Percentiles rank a stretch among this genome's conserved stretches.
phyloP scores from a whole-genome alignment of 176 grass and related monocot genomes.

The Musa itinerans region DNA sequence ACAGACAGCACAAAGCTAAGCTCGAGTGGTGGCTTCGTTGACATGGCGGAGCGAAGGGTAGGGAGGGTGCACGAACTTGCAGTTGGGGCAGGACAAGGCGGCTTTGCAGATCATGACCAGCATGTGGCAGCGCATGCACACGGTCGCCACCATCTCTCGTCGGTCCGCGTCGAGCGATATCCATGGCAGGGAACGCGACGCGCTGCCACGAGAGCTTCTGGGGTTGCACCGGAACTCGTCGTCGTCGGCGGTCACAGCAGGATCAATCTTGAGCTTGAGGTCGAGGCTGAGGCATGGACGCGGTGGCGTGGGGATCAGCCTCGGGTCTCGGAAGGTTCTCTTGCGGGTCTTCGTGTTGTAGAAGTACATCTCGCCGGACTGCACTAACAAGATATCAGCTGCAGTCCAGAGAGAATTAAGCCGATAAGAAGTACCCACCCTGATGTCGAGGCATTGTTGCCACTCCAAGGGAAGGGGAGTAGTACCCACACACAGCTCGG shows the following conservation, averaged over 20 bases:
- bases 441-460: slow-evolving; percentile 96
- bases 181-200: background rate
- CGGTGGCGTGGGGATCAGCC: slow-evolving; percentile 11
- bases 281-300: slow-evolving; percentile 36
- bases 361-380: slow-evolving; percentile 79
- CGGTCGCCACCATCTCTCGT: slow-evolving; percentile 56
- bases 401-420: background rate
- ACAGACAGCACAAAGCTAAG: background rate
- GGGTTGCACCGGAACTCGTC: background rate
- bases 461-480: slow-evolving; percentile 64
- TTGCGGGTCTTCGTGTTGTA: slow-evolving; percentile 88
- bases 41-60: background rate
- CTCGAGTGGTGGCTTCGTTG: background rate
- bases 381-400: background rate
- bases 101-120: slow-evolving; percentile 79
- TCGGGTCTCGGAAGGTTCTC: slow-evolving; percentile 64
- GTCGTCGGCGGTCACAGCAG: background rate
- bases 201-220: background rate
- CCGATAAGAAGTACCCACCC: slow-evolving; percentile 21
- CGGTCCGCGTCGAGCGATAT: background rate
- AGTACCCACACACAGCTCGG: slow-evolving; percentile 70
- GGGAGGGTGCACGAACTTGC: slow-evolving; percentile 69
- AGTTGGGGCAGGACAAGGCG: slow-evolving; percentile 76
- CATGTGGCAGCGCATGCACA: slow-evolving; percentile 85
- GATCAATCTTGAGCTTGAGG: slow-evolving; percentile 63